phyloP scores from a whole-genome alignment of 176 grass and related monocot species.

The Carex pumila region DNA sequence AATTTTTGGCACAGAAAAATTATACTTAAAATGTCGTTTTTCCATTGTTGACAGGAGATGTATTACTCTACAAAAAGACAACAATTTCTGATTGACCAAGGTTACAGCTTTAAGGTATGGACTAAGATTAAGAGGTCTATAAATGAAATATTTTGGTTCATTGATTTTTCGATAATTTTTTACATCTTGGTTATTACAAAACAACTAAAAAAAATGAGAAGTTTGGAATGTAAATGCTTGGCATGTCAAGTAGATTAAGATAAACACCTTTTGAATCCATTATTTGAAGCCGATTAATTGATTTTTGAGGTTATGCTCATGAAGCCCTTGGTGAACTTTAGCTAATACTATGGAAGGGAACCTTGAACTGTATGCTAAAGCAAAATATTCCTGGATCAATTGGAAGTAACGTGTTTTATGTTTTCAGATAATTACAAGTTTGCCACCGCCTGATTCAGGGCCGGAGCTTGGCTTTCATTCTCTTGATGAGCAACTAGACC shows the following conservation, averaged over 20 bases:
- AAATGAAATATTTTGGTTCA: neutral
- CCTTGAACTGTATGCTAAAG: neutral
- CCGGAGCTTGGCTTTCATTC: conserved; percentile 56
- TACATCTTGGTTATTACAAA: neutral
- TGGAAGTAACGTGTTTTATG: neutral
- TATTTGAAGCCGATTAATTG: neutral
- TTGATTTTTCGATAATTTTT: neutral
- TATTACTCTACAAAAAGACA: conserved; percentile 99
- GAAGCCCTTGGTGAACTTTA: neutral
- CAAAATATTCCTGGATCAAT: neutral
- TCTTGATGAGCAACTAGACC: conserved; percentile 78
- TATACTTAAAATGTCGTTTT: conserved; percentile 4
- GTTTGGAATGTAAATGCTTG: neutral
- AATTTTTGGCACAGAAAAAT: neutral
- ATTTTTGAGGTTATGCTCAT: neutral
- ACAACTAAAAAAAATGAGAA: neutral
- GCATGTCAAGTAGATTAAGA: neutral
- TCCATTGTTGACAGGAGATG: conserved; percentile 60
- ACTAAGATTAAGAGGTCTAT: neutral
- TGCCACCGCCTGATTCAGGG: conserved; percentile 68
- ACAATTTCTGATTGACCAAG: conserved; percentile 96
- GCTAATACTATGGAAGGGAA: neutral
- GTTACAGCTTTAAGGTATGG: conserved; percentile 96
- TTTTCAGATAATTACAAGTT: conserved; percentile 83
- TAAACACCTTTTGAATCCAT: neutral